Conservation (phyloP, 2,329 filamentous ascomycete species). For the Pestalotiopsis fici region DNA sequence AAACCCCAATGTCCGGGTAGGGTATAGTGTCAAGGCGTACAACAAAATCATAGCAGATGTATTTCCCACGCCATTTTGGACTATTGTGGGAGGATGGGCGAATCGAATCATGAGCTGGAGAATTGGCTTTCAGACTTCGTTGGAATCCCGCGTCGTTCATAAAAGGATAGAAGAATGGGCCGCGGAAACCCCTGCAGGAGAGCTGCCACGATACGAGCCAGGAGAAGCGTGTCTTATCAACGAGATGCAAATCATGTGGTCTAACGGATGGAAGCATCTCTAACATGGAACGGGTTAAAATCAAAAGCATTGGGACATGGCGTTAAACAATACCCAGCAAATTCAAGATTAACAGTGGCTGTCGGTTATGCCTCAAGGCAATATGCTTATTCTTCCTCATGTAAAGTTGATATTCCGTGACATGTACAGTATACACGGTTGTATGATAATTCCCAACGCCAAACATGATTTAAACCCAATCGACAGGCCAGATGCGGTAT, state of each 20-base stretch:
- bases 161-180: conserved; percentile 42
- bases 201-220: conserved; percentile 35
- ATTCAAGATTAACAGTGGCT: neutral
- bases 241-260: conserved; percentile 61
- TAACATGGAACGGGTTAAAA: conserved; percentile 25
- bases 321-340: neutral
- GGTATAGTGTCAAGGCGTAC: conserved; percentile 45
- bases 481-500: neutral
- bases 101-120: conserved; percentile 32
- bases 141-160: conserved; percentile 38
- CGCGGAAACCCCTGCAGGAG: conserved; percentile 31
- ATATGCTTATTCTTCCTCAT: neutral
- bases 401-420: neutral
- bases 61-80: conserved; percentile 43
- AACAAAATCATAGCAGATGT: conserved; percentile 33
- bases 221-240: conserved; percentile 56
- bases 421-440: neutral
- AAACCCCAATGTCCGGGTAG: conserved; percentile 57
- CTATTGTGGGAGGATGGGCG: conserved; percentile 40
- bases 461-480: neutral
- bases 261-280: conserved; percentile 60
- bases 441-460: neutral
- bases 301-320: neutral
- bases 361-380: neutral
- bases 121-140: conserved; percentile 32